Evolutionary conservation across 768 basidiomycete genomes (phyloP).

Genomic region (Termitomyces sp.): DNA sequence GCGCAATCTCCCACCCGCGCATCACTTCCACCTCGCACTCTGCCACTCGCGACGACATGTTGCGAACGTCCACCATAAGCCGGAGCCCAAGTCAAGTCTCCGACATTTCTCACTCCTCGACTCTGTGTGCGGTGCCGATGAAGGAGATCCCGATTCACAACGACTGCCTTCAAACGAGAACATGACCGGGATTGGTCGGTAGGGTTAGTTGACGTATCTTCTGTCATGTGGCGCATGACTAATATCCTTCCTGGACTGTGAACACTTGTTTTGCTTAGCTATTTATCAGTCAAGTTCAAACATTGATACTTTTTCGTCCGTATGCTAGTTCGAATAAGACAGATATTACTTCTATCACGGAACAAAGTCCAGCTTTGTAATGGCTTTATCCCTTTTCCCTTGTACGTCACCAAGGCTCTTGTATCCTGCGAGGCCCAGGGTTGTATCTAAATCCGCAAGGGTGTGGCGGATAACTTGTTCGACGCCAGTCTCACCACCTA

Average conservation of each 20-base stretch:
- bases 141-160: no score
- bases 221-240: not conserved
- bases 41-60: no score
- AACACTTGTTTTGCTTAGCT: not conserved
- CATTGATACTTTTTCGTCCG: not conserved
- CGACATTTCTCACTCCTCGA: not conserved
- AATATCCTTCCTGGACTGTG: not conserved
- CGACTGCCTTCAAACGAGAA: no score
- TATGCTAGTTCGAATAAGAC: not conserved
- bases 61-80: not conserved
- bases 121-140: not conserved
- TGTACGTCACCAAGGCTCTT: constrained; percentile 54
- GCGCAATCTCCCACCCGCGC: not conserved
- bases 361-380: constrained; percentile 36
- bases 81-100: not conserved
- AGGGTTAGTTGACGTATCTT: not conserved
- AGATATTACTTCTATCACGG: constrained; percentile 2
- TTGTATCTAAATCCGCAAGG: constrained; percentile 63
- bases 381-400: constrained; percentile 48
- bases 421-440: constrained; percentile 60
- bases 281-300: not conserved
- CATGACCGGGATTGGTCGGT: not conserved
- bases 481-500: constrained; percentile 69
- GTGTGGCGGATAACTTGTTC: constrained; percentile 67
- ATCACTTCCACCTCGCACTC: no score